phyloP scores from a whole-genome alignment of 495 filamentous ascomycete genomes.

The Aspergillus taichungensis region DNA sequence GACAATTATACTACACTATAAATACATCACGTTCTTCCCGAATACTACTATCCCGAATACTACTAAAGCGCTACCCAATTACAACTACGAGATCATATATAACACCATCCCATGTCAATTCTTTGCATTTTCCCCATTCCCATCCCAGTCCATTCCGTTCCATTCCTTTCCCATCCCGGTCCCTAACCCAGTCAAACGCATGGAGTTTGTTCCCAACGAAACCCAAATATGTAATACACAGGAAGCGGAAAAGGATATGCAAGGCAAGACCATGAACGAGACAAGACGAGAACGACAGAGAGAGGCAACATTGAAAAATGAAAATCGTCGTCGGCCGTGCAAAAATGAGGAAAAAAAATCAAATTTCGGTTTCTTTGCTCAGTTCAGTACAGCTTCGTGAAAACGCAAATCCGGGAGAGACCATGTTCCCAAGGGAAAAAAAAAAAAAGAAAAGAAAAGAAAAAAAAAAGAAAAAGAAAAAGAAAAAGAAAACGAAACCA shows the following conservation, averaged over 20 bases:
- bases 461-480: conserved; percentile 4
- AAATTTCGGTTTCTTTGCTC: conserved; percentile 11
- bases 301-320: conserved; percentile 1
- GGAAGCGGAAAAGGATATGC: conserved; percentile 16
- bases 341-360: conserved; percentile 5
- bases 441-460: conserved; percentile 6
- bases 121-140: conserved; percentile 9
- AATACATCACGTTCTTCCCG: too few species aligned
- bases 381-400: conserved; percentile 19
- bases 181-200: conserved; percentile 19
- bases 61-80: too few species aligned
- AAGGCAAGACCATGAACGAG: conserved; percentile 9
- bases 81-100: not conserved
- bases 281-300: conserved; percentile 11
- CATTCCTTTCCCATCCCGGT: conserved; percentile 5
- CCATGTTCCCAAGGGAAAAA: conserved; percentile 5
- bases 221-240: conserved; percentile 22
- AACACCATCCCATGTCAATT: conserved; percentile 17
- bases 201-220: conserved; percentile 16
- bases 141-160: too few species aligned
- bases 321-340: conserved; percentile 7
- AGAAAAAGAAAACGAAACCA: conserved; percentile 23
- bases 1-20: too few species aligned
- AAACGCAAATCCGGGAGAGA: conserved; percentile 6
- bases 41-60: too few species aligned